These are phyloP conservation scores for Alloascoidea hylecoeti DNA, from an alignment of 805 yeast genomes.

Conservation along the genomic window DNA sequence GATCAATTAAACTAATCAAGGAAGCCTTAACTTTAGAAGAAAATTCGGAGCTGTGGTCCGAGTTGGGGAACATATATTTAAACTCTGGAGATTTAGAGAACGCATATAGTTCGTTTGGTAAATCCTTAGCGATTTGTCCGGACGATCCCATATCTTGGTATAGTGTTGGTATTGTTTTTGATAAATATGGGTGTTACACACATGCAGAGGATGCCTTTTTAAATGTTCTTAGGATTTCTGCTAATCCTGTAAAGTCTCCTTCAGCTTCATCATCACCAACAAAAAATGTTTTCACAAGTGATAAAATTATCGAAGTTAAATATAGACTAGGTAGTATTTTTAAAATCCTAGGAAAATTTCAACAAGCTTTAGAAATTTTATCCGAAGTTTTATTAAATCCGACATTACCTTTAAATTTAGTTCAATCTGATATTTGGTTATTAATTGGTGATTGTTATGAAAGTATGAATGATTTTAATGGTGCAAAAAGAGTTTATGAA, in stretches of 20 bases:
- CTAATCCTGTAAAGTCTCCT: too few species aligned
- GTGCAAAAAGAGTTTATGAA: constrained; percentile 81
- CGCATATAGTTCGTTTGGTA: not conserved
- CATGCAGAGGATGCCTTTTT: constrained; percentile 2
- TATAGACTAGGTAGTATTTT: not conserved
- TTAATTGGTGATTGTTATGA: constrained; percentile 87
- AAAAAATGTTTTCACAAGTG: too few species aligned
- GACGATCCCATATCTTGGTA: constrained; percentile 2
- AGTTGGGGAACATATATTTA: constrained; percentile 1
- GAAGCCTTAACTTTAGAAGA: not conserved
- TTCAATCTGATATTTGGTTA: constrained; percentile 52
- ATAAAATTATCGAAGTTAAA: not conserved
- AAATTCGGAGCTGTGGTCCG: constrained; percentile 1
- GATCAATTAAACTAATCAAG: not conserved
- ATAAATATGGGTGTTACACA: not conserved
- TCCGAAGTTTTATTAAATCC: not conserved
- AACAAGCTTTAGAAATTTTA: not conserved
- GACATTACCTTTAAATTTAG: not conserved
- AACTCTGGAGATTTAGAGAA: not conserved
- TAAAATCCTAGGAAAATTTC: not conserved
- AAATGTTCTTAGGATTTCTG: not conserved
- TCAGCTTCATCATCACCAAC: too few species aligned
- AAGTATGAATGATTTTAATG: constrained; percentile 72
- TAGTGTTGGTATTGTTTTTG: constrained; percentile 2
- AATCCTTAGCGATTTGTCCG: not conserved